Evolutionary conservation across 2,329 filamentous ascomycete species (phyloP), one percentile per base, ranked within the genome.

Genomic region (Calonectria naviculata): DNA sequence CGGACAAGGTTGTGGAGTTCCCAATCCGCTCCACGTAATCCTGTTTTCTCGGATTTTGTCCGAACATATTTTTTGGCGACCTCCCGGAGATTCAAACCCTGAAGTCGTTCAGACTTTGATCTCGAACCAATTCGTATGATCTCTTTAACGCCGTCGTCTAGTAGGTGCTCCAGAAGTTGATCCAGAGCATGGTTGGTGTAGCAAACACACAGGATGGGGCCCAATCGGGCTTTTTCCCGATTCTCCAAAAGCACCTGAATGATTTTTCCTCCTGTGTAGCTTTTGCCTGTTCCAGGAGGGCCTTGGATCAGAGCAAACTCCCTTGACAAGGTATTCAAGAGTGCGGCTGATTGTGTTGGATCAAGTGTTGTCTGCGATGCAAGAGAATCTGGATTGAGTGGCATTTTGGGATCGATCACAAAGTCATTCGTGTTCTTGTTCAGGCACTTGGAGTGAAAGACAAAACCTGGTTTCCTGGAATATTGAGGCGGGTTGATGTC

Each of bases 251-350:
- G 77, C 0, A 86, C 83, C 67, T 87, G 87, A 67, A 92, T 86
- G 7, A 93, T 76, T 41, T 88, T 84, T 1, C 90, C 85, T 1
- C 91, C 91, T 0, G 88, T 84, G 73, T 88, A 93, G 1, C 85
- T 89, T 77, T 94, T 94, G 0, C 92, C 92, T 0, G 92, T 94
- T 0, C 92, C 92, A 0, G 92, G 92, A 0, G 92, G 92, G 0
- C 92, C 92, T 82, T 94, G 91, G 12, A 93, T 91, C 3, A 93
- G 84, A 1, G 90, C 87, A 21, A 92, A 81, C 36, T 86, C 85
- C 0, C 86, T 84, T 0, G 83, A 86, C 0, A 94, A 80, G 2
- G 89, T 86, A 7, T 85, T 81, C 0, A 91, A 73, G 0, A 93
- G 78, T 0, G 90, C 89, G 2, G 73, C 72, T 6, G 87, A 87